A percentile compares a stretch with the other conserved stretches of the same genome.
These are phyloP conservation scores for Dictyostelium firmibasis DNA, from an alignment of 78 protist genomes.

Conservation along the genomic window DNA sequence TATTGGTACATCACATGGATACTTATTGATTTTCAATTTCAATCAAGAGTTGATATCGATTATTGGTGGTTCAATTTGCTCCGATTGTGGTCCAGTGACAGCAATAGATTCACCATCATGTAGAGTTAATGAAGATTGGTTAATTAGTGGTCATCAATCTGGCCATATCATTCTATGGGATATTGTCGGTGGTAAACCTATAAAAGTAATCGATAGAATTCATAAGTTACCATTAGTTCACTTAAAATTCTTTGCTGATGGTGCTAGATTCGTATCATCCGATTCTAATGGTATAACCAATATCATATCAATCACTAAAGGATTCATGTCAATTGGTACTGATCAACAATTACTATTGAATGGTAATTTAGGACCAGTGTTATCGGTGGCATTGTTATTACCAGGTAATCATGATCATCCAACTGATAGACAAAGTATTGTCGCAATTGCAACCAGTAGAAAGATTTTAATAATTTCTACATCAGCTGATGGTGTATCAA, in stretches of 20 bases:
- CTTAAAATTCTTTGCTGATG: slow-evolving; percentile 58
- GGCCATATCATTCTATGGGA: slow-evolving; percentile 67
- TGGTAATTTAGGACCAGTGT: slow-evolving; percentile 66
- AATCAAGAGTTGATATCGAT: slow-evolving; percentile 51
- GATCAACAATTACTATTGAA: slow-evolving; percentile 71
- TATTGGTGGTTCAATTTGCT: slow-evolving; percentile 51
- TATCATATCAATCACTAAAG: slow-evolving; percentile 1
- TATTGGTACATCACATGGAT: slow-evolving; percentile 77
- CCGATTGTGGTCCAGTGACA: slow-evolving; percentile 62
- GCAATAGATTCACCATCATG: slow-evolving; percentile 61
- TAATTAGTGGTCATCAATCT: slow-evolving; percentile 47
- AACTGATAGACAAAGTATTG: slow-evolving; percentile 31
- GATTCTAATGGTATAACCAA: slow-evolving; percentile 48
- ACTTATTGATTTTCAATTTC: slow-evolving; percentile 40
- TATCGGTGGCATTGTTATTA: slow-evolving; percentile 8
- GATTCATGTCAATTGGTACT: slow-evolving; percentile 50
- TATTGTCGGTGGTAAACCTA: slow-evolving; percentile 35
- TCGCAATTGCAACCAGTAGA: slow-evolving; percentile 58
- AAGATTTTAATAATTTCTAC: slow-evolving; percentile 61
- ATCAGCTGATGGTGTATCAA: slow-evolving; percentile 31
- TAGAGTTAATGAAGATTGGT: slow-evolving; percentile 68
- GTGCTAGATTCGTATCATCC: slow-evolving; percentile 30
- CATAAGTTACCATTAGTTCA: slow-evolving; percentile 54
- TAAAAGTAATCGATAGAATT: slow-evolving; percentile 36
- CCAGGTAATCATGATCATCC: slow-evolving; percentile 74